phyloP scores from a whole-genome alignment of 1,284 basidiomycete species.

The Pseudozyma tsukubaensis region DNA sequence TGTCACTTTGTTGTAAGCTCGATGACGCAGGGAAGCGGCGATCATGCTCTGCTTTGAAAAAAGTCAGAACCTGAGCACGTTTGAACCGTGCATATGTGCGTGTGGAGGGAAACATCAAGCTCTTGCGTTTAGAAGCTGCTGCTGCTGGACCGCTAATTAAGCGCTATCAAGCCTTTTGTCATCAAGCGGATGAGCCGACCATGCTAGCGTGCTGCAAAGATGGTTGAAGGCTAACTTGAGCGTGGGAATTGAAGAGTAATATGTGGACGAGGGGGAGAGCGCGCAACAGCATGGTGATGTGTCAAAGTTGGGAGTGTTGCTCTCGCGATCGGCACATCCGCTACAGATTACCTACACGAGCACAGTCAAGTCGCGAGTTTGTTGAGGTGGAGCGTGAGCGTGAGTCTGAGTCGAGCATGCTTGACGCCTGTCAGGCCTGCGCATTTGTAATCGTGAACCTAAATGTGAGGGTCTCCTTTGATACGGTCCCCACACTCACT shows the following conservation, averaged over 20 bases:
- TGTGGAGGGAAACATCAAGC: background rate
- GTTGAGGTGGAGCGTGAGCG: background rate
- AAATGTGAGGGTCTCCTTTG: too few relatives aligned
- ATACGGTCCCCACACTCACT: background rate
- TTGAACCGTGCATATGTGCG: background rate
- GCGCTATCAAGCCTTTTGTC: too few relatives aligned
- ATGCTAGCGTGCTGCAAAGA: background rate
- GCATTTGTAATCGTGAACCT: too few relatives aligned
- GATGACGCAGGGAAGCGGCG: too few relatives aligned
- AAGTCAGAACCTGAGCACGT: too few relatives aligned
- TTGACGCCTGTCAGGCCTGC: background rate
- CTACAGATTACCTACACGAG: constrained; percentile 29
- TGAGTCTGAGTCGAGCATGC: background rate
- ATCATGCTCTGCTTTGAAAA: too few relatives aligned
- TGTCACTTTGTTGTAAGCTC: background rate
- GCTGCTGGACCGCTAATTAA: too few relatives aligned
- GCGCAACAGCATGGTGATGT: background rate
- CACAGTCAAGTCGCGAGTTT: too few relatives aligned
- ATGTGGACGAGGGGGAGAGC: background rate
- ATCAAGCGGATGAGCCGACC: background rate
- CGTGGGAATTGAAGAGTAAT: too few relatives aligned
- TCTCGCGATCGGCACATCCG: constrained; percentile 30
- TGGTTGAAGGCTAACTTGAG: too few relatives aligned
- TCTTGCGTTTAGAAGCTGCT: background rate
- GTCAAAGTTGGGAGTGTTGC: constrained; percentile 2